Conservation (phyloP, 2,329 filamentous ascomycete species). For the Biscogniauxia marginata region DNA sequence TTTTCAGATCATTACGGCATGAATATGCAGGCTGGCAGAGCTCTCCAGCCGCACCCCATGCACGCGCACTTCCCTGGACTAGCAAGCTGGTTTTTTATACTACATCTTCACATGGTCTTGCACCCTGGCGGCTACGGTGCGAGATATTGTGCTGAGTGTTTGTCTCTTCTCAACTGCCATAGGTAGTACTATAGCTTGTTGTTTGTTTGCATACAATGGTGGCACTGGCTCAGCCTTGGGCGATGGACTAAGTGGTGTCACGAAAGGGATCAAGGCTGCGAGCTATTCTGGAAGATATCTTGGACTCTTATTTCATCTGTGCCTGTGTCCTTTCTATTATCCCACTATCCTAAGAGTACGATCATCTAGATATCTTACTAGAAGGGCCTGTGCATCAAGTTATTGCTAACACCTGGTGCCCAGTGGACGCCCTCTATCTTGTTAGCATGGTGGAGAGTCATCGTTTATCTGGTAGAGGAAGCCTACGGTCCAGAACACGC, state of each 20-base stretch:
- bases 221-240: conserved; percentile 7
- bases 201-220: conserved; percentile 12
- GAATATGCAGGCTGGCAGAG: conserved; percentile 7
- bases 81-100: conserved; percentile 11
- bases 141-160: conserved; percentile 9
- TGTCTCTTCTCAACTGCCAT: conserved; percentile 8
- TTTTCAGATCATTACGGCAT: not conserved
- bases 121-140: conserved; percentile 11
- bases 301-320: not conserved
- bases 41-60: conserved; percentile 7
- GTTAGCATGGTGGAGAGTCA: conserved; percentile 10
- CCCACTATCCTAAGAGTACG: too few relatives aligned
- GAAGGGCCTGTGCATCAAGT: not conserved
- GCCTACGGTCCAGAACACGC: conserved; percentile 7
- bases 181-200: conserved; percentile 13
- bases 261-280: conserved; percentile 11
- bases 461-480: conserved; percentile 10
- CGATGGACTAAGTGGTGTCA: conserved; percentile 10
- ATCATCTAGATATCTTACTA: not conserved
- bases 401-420: not conserved
- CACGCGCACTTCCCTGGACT: conserved; percentile 16
- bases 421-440: conserved; percentile 10
- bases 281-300: conserved; percentile 1
- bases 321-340: not conserved
- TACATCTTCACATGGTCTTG: conserved; percentile 15